Evolutionary conservation across 768 basidiomycete species (phyloP), one percentile per base, ranked within the genome.

Genomic region (Amanita fuliginea): DNA sequence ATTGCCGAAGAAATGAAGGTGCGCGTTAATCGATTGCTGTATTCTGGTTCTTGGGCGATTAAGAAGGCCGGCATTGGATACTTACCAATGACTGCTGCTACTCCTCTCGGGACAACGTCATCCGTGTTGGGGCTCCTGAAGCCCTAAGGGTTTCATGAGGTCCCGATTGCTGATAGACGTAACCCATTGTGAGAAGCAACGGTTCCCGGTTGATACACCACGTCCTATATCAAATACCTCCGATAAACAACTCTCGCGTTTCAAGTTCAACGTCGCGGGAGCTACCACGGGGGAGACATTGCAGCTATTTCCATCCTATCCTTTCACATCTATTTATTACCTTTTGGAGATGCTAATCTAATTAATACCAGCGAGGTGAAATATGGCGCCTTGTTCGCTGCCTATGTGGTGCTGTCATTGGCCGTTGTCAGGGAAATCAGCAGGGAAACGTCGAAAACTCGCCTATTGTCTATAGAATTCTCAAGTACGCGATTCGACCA

Each of bases 31-130:
- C 42, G 42, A 46, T 54, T 51, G 11, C 14, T 32, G 51, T 45
- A 18, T 37, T 53, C 49, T 53, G 34, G 48, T 55, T 32, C 14
- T 51, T 62, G 94, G 94, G 77, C 86, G 78, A 67, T 65, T 46
- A 93, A 97, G 94, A 97, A 97, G 85, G 85, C 81, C 82, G 77
- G 74, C 90, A 75, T 80, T 84, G 88, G 51, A 75, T 55, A 52
- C 59, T 73, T 66, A 86, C 80, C 81, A 77, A 73, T 72, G 86
- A 77, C 70, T 65, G 65, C 67, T 56, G 58, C 61, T 59, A 56
- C 61, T 55, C 49, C 54, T 47, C 55, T 54, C 43, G 51, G 53
- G 55, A 54, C 46, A 55, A 56, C 55, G 51, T 55, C 21, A 47
- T 51, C 40, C 51, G 51, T 47, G 51, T 49, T 46, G 39, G 44